A percentile compares a stretch with the other conserved stretches of the same genome.
Conservation (phyloP, 345 rosid species). For the Mercurialis annua region DNA sequence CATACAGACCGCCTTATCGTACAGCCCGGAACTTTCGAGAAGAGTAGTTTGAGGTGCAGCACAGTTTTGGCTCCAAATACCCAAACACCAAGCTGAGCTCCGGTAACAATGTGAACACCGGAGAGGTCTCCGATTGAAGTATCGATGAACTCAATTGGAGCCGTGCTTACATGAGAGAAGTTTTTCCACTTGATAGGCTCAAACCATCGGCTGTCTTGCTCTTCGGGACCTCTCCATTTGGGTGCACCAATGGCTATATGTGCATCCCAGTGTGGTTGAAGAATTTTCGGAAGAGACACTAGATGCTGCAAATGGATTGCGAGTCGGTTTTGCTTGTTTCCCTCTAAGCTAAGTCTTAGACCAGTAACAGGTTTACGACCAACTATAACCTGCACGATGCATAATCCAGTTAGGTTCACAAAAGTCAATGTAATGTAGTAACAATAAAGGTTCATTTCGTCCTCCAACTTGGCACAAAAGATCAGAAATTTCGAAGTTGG, state of each 20-base stretch:
- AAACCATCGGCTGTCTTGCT: constrained; percentile 98
- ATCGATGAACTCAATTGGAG: constrained; percentile 78
- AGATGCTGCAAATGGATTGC: constrained; percentile 89
- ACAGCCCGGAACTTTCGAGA: constrained; percentile 93
- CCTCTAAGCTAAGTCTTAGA: constrained; percentile 80
- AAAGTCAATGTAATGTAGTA: too few species aligned
- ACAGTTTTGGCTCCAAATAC: constrained; percentile 89
- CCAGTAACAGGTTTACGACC: constrained; percentile 97
- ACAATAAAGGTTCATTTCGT: too few species aligned
- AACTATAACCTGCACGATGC: constrained; percentile 69
- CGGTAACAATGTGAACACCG: constrained; percentile 88
- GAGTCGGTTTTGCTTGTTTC: constrained; percentile 82
- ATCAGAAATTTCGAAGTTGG: too few species aligned
- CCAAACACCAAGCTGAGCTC: constrained; percentile 97
- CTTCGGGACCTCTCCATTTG: constrained; percentile 97
- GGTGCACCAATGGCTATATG: constrained; percentile 96
- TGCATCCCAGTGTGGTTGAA: constrained; percentile 96
- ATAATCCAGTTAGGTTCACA: constrained; percentile 9
- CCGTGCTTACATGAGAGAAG: constrained; percentile 99
- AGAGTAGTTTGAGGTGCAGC: constrained; percentile 82
- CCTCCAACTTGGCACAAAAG: too few species aligned
- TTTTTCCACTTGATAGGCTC: constrained; percentile 97
- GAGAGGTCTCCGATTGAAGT: constrained; percentile 93
- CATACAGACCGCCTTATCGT: constrained; percentile 93
- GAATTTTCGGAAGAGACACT: constrained; percentile 89